Percentiles rank a stretch among this genome's conserved stretches.
These are phyloP conservation scores for Hypoxylon rubiginosum DNA, from an alignment of 2,329 filamentous ascomycete species.

Conservation along the genomic window DNA sequence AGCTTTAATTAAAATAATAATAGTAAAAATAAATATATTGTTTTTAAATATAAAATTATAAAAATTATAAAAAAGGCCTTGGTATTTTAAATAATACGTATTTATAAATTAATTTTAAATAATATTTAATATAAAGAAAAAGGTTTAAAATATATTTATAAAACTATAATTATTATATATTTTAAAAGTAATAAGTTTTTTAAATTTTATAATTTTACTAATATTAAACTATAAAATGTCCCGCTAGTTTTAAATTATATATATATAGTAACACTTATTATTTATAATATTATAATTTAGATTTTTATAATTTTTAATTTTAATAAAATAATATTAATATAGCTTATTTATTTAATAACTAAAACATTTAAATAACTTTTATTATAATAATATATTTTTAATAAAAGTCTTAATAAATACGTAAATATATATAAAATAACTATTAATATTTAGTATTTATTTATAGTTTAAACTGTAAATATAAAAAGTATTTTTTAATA, in stretches of 20 bases:
- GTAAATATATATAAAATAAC: neutral
- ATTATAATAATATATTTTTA: neutral
- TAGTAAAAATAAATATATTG: neutral
- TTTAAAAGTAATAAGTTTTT: too few species aligned
- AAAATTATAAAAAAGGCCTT: neutral
- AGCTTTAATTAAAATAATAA: neutral
- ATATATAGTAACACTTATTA: neutral
- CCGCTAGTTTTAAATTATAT: neutral
- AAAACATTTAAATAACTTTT: too few species aligned
- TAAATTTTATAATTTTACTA: conserved; percentile 1
- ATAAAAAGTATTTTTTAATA: neutral
- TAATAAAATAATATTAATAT: neutral
- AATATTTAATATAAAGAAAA: neutral
- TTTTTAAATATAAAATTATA: conserved; percentile 1
- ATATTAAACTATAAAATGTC: neutral
- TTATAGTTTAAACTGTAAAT: neutral
- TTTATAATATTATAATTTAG: neutral
- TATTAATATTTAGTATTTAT: neutral
- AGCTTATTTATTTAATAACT: neutral
- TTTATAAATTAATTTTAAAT: neutral
- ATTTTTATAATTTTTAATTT: neutral
- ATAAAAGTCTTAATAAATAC: neutral
- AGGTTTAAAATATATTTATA: too few species aligned
- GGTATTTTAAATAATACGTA: neutral
- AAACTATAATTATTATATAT: too few species aligned